Evolutionary conservation across 2,329 filamentous ascomycete genomes (phyloP).

Genomic region (Ilyonectria robusta): DNA sequence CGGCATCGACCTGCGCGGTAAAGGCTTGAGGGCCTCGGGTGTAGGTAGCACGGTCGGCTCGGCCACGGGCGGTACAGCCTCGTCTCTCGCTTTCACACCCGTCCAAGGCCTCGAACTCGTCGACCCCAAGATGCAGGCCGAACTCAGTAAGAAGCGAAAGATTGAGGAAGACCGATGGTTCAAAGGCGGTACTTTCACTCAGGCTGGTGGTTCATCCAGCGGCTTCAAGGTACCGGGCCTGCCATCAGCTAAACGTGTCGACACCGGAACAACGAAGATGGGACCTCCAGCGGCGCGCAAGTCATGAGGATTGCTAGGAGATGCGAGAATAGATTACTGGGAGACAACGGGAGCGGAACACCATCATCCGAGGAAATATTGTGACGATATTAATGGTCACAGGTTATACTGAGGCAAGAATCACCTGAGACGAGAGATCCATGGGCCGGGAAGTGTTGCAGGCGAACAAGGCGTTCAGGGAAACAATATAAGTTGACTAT

Average conservation of each 20-base stretch:
- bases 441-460: constrained; percentile 21
- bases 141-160: constrained; percentile 90
- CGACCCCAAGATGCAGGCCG: constrained; percentile 90
- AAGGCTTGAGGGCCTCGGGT: constrained; percentile 84
- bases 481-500: constrained; percentile 7
- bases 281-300: constrained; percentile 50
- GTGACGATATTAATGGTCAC: neutral
- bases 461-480: constrained; percentile 44
- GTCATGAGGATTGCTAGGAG: constrained; percentile 25
- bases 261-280: constrained; percentile 55
- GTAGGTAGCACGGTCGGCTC: constrained; percentile 79
- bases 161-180: constrained; percentile 97
- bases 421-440: constrained; percentile 8
- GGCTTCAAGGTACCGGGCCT: constrained; percentile 88
- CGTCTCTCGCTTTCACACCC: constrained; percentile 92
- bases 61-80: constrained; percentile 82
- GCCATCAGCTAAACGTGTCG: constrained; percentile 79
- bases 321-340: neutral
- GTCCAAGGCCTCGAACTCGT: constrained; percentile 96
- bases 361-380: neutral
- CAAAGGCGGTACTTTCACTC: constrained; percentile 96
- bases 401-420: neutral
- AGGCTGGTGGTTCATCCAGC: constrained; percentile 72
- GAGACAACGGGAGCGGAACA: constrained; percentile 1
- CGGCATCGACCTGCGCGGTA: constrained; percentile 80